These are phyloP conservation scores for Pseudocercospora macadamiae DNA, from an alignment of 2,329 filamentous ascomycete genomes.

Conservation along the genomic window DNA sequence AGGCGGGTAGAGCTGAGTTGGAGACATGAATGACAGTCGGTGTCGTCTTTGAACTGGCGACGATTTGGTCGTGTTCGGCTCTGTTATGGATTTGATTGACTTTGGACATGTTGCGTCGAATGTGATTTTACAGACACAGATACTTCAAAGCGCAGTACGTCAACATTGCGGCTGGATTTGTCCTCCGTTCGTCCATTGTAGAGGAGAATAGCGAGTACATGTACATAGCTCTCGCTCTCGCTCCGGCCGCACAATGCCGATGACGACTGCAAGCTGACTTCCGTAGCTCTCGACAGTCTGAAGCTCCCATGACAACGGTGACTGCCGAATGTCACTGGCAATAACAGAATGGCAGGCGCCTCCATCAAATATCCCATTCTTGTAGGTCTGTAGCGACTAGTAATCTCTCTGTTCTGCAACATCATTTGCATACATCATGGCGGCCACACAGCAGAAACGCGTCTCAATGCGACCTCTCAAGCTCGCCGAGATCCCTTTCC, in stretches of 20 bases:
- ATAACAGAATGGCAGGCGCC: too few species aligned
- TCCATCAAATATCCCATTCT: too few species aligned
- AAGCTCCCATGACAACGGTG: neutral
- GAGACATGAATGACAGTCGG: conserved; percentile 52
- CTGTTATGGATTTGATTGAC: conserved; percentile 22
- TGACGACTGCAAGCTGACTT: neutral
- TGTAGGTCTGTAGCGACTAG: neutral
- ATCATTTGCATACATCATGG: neutral
- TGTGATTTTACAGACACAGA: neutral
- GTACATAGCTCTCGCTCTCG: too few species aligned
- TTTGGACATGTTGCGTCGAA: neutral
- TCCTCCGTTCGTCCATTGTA: neutral
- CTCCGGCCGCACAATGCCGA: neutral
- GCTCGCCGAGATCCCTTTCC: conserved; percentile 38
- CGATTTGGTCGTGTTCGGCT: conserved; percentile 25
- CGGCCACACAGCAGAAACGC: conserved; percentile 13
- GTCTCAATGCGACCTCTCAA: conserved; percentile 39
- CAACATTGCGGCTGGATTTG: too few species aligned
- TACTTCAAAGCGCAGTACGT: too few species aligned
- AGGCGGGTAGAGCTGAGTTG: conserved; percentile 25
- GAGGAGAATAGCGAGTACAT: too few species aligned
- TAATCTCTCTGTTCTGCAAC: too few species aligned
- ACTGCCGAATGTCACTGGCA: too few species aligned
- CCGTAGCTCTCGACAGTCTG: neutral
- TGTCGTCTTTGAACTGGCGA: conserved; percentile 23